Percentiles rank a stretch among this genome's conserved stretches.
These are phyloP conservation scores for Lecanicillium sp. DNA, from an alignment of 2,329 filamentous ascomycete species.

Conservation along the genomic window DNA sequence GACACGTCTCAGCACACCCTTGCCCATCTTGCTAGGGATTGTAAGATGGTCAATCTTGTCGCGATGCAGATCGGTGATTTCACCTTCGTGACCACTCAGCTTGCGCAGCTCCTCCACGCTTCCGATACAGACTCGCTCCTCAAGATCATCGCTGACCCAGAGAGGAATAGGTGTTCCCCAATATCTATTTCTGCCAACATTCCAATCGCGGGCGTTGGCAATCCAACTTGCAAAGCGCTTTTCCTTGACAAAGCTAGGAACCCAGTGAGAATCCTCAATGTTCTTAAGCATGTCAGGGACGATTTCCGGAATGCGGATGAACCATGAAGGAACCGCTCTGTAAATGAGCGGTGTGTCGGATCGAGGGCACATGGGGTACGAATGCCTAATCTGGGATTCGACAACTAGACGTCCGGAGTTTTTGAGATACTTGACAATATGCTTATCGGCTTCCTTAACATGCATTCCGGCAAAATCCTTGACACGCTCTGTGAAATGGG, in stretches of 20 bases:
- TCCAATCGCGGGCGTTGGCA: slow-evolving; percentile 86
- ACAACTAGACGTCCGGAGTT: slow-evolving; percentile 69
- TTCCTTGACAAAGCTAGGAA: slow-evolving; percentile 84
- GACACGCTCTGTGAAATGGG: slow-evolving; percentile 71
- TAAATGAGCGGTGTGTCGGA: slow-evolving; percentile 96
- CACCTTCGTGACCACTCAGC: slow-evolving; percentile 78
- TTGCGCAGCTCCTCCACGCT: slow-evolving; percentile 79
- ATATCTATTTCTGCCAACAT: slow-evolving; percentile 87
- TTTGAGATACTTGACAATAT: slow-evolving; percentile 86
- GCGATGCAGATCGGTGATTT: slow-evolving; percentile 80
- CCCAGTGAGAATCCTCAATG: slow-evolving; percentile 86
- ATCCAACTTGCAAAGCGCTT: slow-evolving; percentile 91
- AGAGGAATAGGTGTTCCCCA: slow-evolving; percentile 92
- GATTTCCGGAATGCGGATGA: slow-evolving; percentile 78
- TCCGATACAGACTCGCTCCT: slow-evolving; percentile 80
- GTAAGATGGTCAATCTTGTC: slow-evolving; percentile 93
- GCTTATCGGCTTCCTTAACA: slow-evolving; percentile 88
- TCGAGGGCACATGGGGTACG: slow-evolving; percentile 88
- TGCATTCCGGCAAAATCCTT: slow-evolving; percentile 79
- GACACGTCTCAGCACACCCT: slow-evolving; percentile 71
- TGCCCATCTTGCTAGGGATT: slow-evolving; percentile 84
- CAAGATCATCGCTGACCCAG: slow-evolving; percentile 85
- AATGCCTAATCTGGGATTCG: slow-evolving; percentile 83
- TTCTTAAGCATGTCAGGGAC: slow-evolving; percentile 86
- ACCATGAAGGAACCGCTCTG: slow-evolving; percentile 89